Percentiles rank a stretch among this genome's conserved stretches.
These are phyloP conservation scores for Paulownia fortunei DNA, from an alignment of 257 asterid genomes.

Conservation along the genomic window DNA sequence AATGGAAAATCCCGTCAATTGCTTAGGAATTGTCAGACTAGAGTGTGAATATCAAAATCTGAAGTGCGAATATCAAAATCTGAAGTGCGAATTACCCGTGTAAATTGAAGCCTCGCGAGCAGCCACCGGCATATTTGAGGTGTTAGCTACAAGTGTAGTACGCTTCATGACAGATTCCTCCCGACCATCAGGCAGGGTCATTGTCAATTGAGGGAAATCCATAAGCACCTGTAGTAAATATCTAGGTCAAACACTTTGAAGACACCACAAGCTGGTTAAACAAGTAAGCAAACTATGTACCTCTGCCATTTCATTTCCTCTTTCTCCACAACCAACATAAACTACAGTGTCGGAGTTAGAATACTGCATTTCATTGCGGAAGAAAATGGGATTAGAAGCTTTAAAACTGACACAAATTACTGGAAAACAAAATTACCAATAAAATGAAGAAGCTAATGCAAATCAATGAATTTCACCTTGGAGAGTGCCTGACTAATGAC, in stretches of 20 bases:
- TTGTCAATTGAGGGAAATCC: constrained; percentile 99
- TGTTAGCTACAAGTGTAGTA: constrained; percentile 98
- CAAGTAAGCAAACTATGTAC: constrained; percentile 45
- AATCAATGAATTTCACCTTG: constrained; percentile 59
- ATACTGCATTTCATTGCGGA: constrained; percentile 65
- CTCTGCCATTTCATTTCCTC: constrained; percentile 99
- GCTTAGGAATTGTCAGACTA: not conserved
- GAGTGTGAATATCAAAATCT: not conserved
- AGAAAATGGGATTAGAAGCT: constrained; percentile 26
- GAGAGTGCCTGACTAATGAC: constrained; percentile 99
- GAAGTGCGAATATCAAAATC: not conserved
- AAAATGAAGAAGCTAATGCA: constrained; percentile 21
- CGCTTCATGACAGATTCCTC: constrained; percentile 99
- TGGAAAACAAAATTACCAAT: constrained; percentile 12
- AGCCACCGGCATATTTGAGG: constrained; percentile 99
- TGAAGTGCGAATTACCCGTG: constrained; percentile 85
- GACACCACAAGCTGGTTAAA: constrained; percentile 27
- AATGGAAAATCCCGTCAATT: not conserved
- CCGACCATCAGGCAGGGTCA: constrained; percentile 99
- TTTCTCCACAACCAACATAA: constrained; percentile 99
- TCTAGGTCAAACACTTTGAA: constrained; percentile 25
- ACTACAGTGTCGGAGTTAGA: constrained; percentile 97
- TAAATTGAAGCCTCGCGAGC: constrained; percentile 99
- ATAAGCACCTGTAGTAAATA: constrained; percentile 81
- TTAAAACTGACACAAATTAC: constrained; percentile 1